Evolutionary conservation across 1,284 basidiomycete genomes (phyloP), one percentile per base, ranked within the genome.

Genomic region (Erythrobasidium hasegawianum): DNA sequence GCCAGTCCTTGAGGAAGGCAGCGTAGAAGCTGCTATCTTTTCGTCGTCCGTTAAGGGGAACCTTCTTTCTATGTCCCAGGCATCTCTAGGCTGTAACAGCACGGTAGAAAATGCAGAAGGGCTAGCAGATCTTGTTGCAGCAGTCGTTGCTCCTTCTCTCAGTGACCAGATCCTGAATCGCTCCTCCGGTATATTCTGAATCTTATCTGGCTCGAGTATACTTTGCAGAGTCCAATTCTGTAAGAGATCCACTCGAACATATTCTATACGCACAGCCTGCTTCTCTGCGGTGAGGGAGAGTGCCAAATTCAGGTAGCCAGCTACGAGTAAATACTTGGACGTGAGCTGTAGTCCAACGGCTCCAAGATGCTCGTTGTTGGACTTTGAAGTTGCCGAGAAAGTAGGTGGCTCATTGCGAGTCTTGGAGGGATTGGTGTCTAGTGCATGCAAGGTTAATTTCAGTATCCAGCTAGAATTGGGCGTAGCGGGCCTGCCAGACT

Each of bases 1-100:
- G 14, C 59, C 59, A 8, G 59, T 61, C 47, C 40, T 43, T 27
- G 47, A 53, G 27, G 27, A 53, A 14, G 40, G 33, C 33, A 33
- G 24, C 24, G 49, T 54, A n/a, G 59, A 61, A 2, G 59, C 49
- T 11, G 49, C 8, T 26, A 52, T 53, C 11, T n/a, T n/a, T 27
- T 39, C 50, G 49, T 61, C 50, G 10, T 49, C 47, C 14, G 49
- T 39, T 10, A 41, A n/a, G 11, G 40, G 40, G n/a, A 41, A 41
- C 11, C 40, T 10, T 10, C 40, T 10, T n/a, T 41, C 40, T 10
- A 41, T n/a, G 11, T 41, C 11, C 40, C 40, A 41, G 40, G 11
- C n/a, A 10, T 41, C 40, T 10, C 40, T n/a, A 10, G 40, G 40
- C 11, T n/a, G 40, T n/a, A 41, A 41, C 10, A n/a, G 10, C 40